Conservation (phyloP, 805 yeast species). For the Grigorovia yakushimaensis region DNA sequence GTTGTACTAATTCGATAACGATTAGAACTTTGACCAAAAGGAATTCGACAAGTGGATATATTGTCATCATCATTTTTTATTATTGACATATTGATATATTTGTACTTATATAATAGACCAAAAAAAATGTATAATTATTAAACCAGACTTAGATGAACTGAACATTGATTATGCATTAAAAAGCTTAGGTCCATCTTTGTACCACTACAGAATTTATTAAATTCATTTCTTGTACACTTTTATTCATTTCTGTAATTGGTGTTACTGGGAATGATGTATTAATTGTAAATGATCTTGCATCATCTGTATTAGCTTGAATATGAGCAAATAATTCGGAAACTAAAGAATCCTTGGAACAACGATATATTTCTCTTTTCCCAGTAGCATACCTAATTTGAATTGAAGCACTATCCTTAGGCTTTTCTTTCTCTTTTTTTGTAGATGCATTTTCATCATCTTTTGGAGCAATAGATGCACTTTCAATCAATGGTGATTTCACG, state of each 20-base stretch:
- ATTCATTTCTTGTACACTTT: constrained; percentile 64
- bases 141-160: too few species aligned
- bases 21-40: not conserved
- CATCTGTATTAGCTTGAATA: constrained; percentile 41
- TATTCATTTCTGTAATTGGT: constrained; percentile 48
- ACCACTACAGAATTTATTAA: constrained; percentile 78
- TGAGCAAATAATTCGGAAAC: constrained; percentile 59
- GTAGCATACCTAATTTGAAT: constrained; percentile 79
- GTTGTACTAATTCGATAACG: constrained; percentile 39
- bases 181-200: constrained; percentile 57
- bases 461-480: constrained; percentile 15
- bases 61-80: not conserved
- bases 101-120: too few species aligned
- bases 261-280: constrained; percentile 78
- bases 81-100: too few species aligned
- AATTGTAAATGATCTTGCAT: constrained; percentile 48
- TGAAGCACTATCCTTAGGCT: constrained; percentile 48
- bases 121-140: too few species aligned
- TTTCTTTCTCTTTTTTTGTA: constrained; percentile 12
- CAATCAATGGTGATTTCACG: constrained; percentile 8
- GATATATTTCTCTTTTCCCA: constrained; percentile 59
- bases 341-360: constrained; percentile 55
- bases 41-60: not conserved
- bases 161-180: not conserved
- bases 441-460: constrained; percentile 18